phyloP scores from a whole-genome alignment of 129 eudicot species.

The Arctium minus region DNA sequence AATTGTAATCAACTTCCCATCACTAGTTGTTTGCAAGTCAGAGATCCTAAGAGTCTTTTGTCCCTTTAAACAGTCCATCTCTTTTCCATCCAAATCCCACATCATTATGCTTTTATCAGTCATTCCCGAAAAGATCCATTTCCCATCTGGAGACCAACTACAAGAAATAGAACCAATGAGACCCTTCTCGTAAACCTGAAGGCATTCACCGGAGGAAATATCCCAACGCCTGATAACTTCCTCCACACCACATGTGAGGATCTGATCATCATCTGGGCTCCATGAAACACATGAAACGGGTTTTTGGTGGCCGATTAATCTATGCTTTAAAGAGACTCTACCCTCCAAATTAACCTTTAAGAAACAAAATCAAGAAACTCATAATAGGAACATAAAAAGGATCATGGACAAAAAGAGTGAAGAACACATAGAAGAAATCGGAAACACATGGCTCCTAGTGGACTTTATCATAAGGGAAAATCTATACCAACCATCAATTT shows the following conservation, averaged over 20 bases:
- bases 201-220: conserved; percentile 76
- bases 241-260: conserved; percentile 78
- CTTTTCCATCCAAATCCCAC: conserved; percentile 90
- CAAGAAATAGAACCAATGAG: conserved; percentile 68
- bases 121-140: conserved; percentile 55
- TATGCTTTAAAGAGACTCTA: conserved; percentile 50
- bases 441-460: no score
- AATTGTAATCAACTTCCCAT: conserved; percentile 55
- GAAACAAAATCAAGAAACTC: not conserved
- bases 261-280: conserved; percentile 65
- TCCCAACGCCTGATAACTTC: conserved; percentile 74
- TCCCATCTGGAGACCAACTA: conserved; percentile 76
- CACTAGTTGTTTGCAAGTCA: conserved; percentile 61
- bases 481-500: not conserved
- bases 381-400: not conserved
- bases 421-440: not conserved
- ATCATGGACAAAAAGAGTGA: not conserved
- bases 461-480: not conserved
- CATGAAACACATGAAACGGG: conserved; percentile 67
- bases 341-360: conserved; percentile 58
- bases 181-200: conserved; percentile 55
- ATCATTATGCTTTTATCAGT: conserved; percentile 68
- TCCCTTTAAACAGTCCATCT: conserved; percentile 71
- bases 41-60: conserved; percentile 56
- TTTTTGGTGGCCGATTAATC: conserved; percentile 66